These are phyloP conservation scores for Iris macrosiphon DNA, from an alignment of 106 monocot genomes.

Conservation along the genomic window DNA sequence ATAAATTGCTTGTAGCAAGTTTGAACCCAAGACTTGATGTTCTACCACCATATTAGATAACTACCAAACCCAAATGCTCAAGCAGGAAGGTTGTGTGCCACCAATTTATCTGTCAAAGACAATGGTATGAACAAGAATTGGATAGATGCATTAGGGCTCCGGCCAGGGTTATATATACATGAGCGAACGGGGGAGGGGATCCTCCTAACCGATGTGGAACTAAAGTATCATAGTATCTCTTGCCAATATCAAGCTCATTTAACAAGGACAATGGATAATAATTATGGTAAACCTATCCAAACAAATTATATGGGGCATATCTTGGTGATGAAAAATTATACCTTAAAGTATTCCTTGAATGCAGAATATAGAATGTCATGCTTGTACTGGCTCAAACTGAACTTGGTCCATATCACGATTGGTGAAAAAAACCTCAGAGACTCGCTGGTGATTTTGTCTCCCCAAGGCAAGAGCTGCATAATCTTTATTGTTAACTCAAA, in stretches of 20 bases:
- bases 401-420: conserved; percentile 87
- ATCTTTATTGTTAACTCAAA: conserved; percentile 18
- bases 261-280: background rate
- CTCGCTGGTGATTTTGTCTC: conserved; percentile 86
- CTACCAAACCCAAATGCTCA: too few relatives aligned
- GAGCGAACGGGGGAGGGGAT: too few relatives aligned
- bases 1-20: too few relatives aligned
- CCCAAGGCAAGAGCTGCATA: conserved; percentile 95
- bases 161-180: too few relatives aligned
- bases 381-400: conserved; percentile 32
- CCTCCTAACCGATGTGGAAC: too few relatives aligned
- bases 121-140: too few relatives aligned
- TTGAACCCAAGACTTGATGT: too few relatives aligned
- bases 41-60: too few relatives aligned
- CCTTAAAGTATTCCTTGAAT: conserved; percentile 92
- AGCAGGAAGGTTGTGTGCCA: background rate
- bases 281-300: background rate
- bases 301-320: background rate
- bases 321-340: conserved; percentile 4
- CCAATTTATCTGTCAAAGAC: background rate
- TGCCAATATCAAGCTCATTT: too few relatives aligned
- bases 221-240: too few relatives aligned
- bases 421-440: conserved; percentile 99
- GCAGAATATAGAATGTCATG: conserved; percentile 70
- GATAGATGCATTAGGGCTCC: too few relatives aligned